Evolutionary conservation across 2,329 filamentous ascomycete genomes (phyloP), one percentile per base, ranked within the genome.

Genomic region (Keithomyces neogunnii): DNA sequence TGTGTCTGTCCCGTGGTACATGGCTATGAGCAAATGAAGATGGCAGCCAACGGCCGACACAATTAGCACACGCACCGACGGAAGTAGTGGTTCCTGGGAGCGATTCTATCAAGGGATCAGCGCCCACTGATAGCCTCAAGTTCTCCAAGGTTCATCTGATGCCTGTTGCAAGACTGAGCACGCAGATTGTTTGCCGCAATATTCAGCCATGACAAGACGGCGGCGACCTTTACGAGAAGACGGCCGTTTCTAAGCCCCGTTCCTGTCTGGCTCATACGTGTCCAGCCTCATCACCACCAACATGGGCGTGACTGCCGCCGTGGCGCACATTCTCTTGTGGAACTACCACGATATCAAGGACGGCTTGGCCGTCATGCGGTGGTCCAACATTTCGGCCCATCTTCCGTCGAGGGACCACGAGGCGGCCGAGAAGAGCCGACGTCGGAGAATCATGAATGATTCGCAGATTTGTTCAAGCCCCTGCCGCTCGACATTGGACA

Each of bases 261-360:
- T 60, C 47, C 59, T 77, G 30, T 62, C 74, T 6, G 60, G 66
- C 0, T 62, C 66, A n/a, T 65, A 75, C 51, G 59, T 67, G 10
- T 51, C 62, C 5, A 68, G 71, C 51, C 59, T 76, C 11, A 61
- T 77, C 33, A 67, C 67, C 2, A 66, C 66, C 3, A 77, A 77
- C 54, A 66, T 74, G 56, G 72, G 67, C 3, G 62, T 74, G 29
- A 75, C 74, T 3, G 74, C 75, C 2, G 69, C 71, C 1, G 60
- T 78, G 19, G 64, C 52, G 4, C 58, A 60, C 38, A 48, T 60
- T 33, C 40, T 56, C 40, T 49, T 33, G n/a, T 62, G 60, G 59
- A 60, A 65, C 50, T 59, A 55, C 2, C 32, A 38, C 2, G 61
- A 61, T 26, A 7, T 63, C 26, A 58, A 55, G 5, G 47, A 54